Conservation (phyloP, 768 basidiomycete species). For the Sistotremastrum suecicum region DNA sequence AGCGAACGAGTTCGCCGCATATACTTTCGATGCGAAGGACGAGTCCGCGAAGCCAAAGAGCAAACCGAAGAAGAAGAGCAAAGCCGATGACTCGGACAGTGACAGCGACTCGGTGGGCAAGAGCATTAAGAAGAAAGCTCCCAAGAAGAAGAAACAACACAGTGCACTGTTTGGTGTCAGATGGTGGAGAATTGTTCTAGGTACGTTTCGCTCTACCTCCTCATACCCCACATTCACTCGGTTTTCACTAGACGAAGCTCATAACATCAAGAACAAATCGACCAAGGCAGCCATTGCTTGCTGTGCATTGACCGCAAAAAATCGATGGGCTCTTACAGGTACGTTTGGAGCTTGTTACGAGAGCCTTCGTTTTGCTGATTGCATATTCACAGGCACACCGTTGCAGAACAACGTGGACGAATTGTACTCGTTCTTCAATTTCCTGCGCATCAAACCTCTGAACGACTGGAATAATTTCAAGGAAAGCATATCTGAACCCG, state of each 20-base stretch:
- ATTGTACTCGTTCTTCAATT: constrained; percentile 78
- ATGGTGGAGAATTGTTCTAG: constrained; percentile 79
- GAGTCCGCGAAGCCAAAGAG: constrained; percentile 32
- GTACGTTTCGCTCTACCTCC: constrained; percentile 22
- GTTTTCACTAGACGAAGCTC: constrained; percentile 64
- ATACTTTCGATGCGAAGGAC: constrained; percentile 35
- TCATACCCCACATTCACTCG: not conserved
- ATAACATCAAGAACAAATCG: constrained; percentile 81
- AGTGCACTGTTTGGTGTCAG: constrained; percentile 62
- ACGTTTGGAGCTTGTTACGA: constrained; percentile 45
- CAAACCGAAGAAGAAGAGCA: constrained; percentile 21
- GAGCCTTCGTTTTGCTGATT: not conserved
- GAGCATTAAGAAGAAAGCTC: constrained; percentile 26
- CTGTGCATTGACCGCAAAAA: constrained; percentile 61
- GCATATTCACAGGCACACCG: not conserved
- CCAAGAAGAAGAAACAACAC: constrained; percentile 29
- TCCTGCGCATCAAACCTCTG: constrained; percentile 71
- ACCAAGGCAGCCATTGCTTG: constrained; percentile 71
- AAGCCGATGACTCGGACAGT: constrained; percentile 17
- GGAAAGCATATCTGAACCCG: constrained; percentile 59
- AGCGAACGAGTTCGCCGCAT: constrained; percentile 59
- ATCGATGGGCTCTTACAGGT: constrained; percentile 80
- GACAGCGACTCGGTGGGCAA: constrained; percentile 24
- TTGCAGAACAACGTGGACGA: constrained; percentile 86
- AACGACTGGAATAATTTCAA: constrained; percentile 74